Evolutionary conservation across 306 rosid species (phyloP), one percentile per base, ranked within the genome.

Genomic region (Mimosa pudica): DNA sequence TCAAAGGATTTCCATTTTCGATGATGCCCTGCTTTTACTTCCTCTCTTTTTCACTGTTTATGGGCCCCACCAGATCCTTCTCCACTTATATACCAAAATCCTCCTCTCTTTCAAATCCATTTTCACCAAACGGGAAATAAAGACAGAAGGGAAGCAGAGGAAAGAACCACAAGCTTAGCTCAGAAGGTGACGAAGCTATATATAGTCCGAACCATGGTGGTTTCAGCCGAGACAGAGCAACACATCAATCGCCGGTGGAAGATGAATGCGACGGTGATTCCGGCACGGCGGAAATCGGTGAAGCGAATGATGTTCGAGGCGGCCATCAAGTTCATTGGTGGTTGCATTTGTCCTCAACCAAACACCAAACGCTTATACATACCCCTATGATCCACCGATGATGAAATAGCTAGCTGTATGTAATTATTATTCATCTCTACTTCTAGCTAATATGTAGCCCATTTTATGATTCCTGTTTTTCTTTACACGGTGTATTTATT

Each of bases 261-360:
- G 75, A 70, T 69, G 9, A 60, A 38, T 35, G 82, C 82, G 3
- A 68, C 78, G 16, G 81, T 86, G 17, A 70, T 85, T 82, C 86
- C 89, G 1, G 80, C 85, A 36, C 80, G 17, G 18, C 76, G 86
- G 69, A 82, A 18, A 72, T 73, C 38, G 1, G 87, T 87, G 68
- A 87, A 87, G 81, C 79, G 70, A 46, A 87, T 87, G 88, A 87
- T 87, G 76, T n/a, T 87, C 0, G 82, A 84, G 46, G 13, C 44
- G 9, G 46, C 51, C 11, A 12, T 78, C 16, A 2, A 75, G 7
- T 78, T 66, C 10, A 20, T 82, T 11, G n/a, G 20, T 30, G 6
- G 58, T 51, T 45, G 71, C 48, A 76, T 71, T 30, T 60, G 17
- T 10, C 3, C 14, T 48, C 52, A 48, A 4, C 52, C 61, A 16